Percentiles rank a stretch among this genome's conserved stretches.
Conservation (phyloP, 345 rosid genomes). For the Mallotus nudiflorus region DNA sequence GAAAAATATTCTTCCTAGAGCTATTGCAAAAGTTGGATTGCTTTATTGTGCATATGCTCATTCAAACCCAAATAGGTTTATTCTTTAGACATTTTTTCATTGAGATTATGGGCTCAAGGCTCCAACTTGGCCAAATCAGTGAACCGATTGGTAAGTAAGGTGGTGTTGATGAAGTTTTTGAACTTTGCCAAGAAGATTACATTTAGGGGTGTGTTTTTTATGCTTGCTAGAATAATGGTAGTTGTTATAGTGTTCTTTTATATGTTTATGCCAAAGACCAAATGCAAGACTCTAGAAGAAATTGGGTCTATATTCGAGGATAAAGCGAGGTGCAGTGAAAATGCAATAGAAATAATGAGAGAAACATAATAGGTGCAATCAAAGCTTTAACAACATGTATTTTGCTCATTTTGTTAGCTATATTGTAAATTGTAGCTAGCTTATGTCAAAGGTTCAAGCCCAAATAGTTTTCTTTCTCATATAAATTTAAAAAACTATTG, state of each 20-base stretch:
- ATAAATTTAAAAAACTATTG: no score
- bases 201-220: constrained; percentile 55
- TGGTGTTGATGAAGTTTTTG: constrained; percentile 59
- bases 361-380: neutral
- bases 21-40: no score
- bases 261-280: constrained; percentile 56
- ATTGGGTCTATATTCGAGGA: constrained; percentile 53
- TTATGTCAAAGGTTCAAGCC: no score
- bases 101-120: constrained; percentile 69
- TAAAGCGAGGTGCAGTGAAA: neutral
- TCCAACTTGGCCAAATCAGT: constrained; percentile 58
- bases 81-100: constrained; percentile 64
- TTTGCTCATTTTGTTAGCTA: no score
- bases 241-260: constrained; percentile 49
- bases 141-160: constrained; percentile 63
- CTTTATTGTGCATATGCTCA: constrained; percentile 52
- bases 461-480: no score
- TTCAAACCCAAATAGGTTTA: constrained; percentile 77
- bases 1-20: no score
- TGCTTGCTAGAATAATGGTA: constrained; percentile 45
- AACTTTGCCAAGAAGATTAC: constrained; percentile 41
- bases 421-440: no score
- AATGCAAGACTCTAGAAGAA: constrained; percentile 60
- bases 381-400: no score
- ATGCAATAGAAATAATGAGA: constrained; percentile 17